Conservation (phyloP, 164 flowering plant species). For the Vitis cinerea region DNA sequence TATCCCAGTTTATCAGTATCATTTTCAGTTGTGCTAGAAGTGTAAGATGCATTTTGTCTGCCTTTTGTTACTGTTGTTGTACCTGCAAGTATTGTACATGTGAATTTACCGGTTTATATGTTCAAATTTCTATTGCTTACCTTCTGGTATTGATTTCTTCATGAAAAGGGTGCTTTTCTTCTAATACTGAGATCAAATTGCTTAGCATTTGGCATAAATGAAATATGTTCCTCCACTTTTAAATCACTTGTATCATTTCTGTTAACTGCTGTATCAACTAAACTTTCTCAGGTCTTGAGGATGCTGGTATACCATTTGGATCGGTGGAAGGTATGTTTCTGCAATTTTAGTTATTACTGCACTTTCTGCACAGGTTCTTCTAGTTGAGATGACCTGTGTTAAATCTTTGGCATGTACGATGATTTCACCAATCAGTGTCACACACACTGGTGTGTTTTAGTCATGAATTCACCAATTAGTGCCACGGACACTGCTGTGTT, state of each 20-base stretch:
- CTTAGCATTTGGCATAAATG: background rate
- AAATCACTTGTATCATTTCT: background rate
- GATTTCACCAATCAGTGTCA: background rate
- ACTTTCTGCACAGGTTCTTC: background rate
- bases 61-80: too few species aligned
- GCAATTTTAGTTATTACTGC: background rate
- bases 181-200: background rate
- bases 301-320: slow-evolving; percentile 14
- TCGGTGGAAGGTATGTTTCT: slow-evolving; percentile 19
- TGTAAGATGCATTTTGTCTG: too few species aligned
- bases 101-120: background rate
- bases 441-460: too few species aligned
- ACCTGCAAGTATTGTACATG: background rate
- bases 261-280: background rate
- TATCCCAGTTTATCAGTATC: too few species aligned
- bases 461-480: too few species aligned
- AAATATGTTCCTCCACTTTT: background rate
- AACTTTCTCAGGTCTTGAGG: slow-evolving; percentile 14
- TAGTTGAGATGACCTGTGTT: background rate
- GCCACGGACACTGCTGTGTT: too few species aligned
- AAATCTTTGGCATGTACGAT: background rate
- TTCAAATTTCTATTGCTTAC: background rate
- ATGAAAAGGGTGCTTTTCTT: background rate
- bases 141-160: background rate
- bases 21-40: too few species aligned